Base-by-base conservation (phyloP, 805 yeast species). In the Candida manassasensis region DNA sequence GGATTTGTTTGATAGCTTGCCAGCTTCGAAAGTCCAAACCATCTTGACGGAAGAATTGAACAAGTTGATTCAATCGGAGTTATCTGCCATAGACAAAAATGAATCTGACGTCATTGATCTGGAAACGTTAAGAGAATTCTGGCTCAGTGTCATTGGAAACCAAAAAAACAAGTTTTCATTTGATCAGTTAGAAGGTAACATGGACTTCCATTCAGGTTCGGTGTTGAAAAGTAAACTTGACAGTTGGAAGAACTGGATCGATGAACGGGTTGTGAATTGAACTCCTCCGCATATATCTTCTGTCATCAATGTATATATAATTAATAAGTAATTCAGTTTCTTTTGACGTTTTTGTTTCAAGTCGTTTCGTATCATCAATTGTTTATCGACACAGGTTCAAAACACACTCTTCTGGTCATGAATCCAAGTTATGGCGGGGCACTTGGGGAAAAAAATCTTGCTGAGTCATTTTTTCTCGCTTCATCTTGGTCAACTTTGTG, bases 1-100 rank as follows among this genome's bases (percentile, higher is more conserved):
- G 34, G 97, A 93, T 48, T 71, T 81, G 26, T 93, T 93, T 62
- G 85, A 87, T 41, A 75, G 94, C 11, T 74, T 86, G 47, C 90
- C 93, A 14, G 67, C 79, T 7, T 48, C 59, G 34, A 79, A 82
- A 50, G 73, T 89, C 34, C 71, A 64, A 45, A 67, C 67, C 17
- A 55, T 77, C 27, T 57, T 90, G 37, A 90, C 83, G 49, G 42
- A 53, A 4, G 94, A 84, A 52, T 71, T 88, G 44, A 72, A 75
- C 29, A 68, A 69, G 30, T 61, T 79, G 30, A 68, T 81, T 21
- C 50, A 63, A 56, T 42, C 63, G 73, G 43, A 71, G 62, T 46
- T 61, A 70, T 49, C 43, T 22, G 44, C 46, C 14, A 55, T 49
- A 8, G 59, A 67, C 34, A 61, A 67, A 14, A 62, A 69, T 5